Evolutionary conservation across 305 asterid genomes (phyloP), one percentile per base, ranked within the genome.

Genomic region (Fraxinus paxiana): DNA sequence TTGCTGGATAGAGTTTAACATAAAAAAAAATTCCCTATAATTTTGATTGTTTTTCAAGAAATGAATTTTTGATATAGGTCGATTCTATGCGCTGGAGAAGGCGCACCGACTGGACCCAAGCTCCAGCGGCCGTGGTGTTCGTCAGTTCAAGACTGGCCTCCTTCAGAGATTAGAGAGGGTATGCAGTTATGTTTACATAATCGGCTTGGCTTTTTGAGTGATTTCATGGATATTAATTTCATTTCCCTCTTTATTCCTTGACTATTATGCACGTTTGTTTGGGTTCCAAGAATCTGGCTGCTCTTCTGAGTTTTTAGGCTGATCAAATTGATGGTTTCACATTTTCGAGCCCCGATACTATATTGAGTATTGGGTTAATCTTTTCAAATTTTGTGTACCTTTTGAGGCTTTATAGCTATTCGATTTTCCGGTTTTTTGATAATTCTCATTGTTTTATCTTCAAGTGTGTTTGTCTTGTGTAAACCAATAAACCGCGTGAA

Each of bases 91-190:
- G 33, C 93, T 94, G 77, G 99, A 96, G 89, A 96, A 96, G 92
- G 97, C 99, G 65, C 97, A 96, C 83, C 91, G 99, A 74, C 79
- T 93, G 90, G 99, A 96, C 79, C 97, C 92, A 0, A 90, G 90
- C 87, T 96, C 99, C 13, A 90, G 92, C 61, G 99, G 99, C 69
- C 98, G 99, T 82, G 98, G 99, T 82, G 99, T 96, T 61, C 93
- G 98, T 13, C 99, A 96, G 81, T 96, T 96, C 86, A 96, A 96
- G 81, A 96, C 99, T 30, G 92, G 92, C 85, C 97, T 96, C 75
- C 94, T 91, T 82, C 99, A 94, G 83, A 92, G 99, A 71, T 83
- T 96, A 61, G 98, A 94, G 82, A 88, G 97, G 91, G 98, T 96
- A 89, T 31, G 10, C 76, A 80, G 31, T 31, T 76, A 15, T 33